Evolutionary conservation across 441 rosid genomes (phyloP).

Genomic region (Mallotus repandus): DNA sequence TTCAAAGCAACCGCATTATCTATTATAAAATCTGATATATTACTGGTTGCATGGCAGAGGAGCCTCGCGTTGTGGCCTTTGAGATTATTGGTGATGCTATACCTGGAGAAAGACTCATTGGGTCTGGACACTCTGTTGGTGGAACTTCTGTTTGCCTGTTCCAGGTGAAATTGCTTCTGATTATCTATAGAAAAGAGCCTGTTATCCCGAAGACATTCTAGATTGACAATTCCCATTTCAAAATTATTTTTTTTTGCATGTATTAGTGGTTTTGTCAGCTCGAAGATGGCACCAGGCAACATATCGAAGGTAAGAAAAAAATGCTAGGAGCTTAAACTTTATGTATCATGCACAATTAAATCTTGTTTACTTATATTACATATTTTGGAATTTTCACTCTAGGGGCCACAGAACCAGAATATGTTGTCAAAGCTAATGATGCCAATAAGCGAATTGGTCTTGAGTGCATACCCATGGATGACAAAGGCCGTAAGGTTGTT

Average conservation of each 20-base stretch:
- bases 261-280: slow-evolving; percentile 87
- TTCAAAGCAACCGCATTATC: slow-evolving; percentile 20
- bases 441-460: too few species aligned
- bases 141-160: slow-evolving; percentile 98
- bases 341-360: too few species aligned
- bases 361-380: too few species aligned
- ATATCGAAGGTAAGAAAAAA: slow-evolving; percentile 74
- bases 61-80: slow-evolving; percentile 88
- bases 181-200: too few species aligned
- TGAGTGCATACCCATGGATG: too few species aligned
- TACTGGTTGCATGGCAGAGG: slow-evolving; percentile 42
- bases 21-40: slow-evolving; percentile 26
- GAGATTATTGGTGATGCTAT: slow-evolving; percentile 88
- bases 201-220: too few species aligned
- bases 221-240: too few species aligned
- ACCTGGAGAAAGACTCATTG: slow-evolving; percentile 93
- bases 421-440: too few species aligned
- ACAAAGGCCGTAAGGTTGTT: too few species aligned
- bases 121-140: slow-evolving; percentile 83
- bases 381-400: not conserved
- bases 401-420: too few species aligned
- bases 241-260: too few species aligned
- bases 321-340: too few species aligned
- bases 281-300: slow-evolving; percentile 89
- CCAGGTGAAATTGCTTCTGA: slow-evolving; percentile 38